These are phyloP conservation scores for Nakazawaea siamensis DNA, from an alignment of 805 yeast species.

Conservation along the genomic window DNA sequence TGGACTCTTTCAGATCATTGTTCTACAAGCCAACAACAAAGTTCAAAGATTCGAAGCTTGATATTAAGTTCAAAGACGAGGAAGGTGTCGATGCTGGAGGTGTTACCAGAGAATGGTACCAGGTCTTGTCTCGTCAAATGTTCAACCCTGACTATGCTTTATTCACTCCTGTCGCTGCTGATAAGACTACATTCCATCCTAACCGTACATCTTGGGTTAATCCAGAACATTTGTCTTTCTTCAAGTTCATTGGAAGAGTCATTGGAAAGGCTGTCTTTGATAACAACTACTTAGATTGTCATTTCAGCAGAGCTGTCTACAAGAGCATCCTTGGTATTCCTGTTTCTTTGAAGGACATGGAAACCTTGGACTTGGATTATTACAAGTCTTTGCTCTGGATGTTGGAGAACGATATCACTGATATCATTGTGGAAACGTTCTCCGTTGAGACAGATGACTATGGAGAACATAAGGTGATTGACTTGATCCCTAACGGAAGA, in stretches of 20 bases:
- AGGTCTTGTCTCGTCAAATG: conserved; percentile 88
- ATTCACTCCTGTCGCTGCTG: conserved; percentile 86
- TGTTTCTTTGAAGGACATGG: conserved; percentile 89
- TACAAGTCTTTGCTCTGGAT: conserved; percentile 93
- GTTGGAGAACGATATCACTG: conserved; percentile 94
- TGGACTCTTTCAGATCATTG: conserved; percentile 79
- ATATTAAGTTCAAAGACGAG: conserved; percentile 84
- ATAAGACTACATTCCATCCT: conserved; percentile 91
- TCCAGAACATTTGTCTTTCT: conserved; percentile 87
- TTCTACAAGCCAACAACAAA: conserved; percentile 74
- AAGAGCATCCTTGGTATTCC: conserved; percentile 73
- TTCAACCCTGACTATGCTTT: conserved; percentile 93
- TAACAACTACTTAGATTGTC: conserved; percentile 80
- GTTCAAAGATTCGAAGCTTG: conserved; percentile 63
- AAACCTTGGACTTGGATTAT: conserved; percentile 84
- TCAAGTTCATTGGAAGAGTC: conserved; percentile 88
- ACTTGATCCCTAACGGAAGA: conserved; percentile 75
- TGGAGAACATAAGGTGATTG: conserved; percentile 81
- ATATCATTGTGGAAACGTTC: conserved; percentile 88
- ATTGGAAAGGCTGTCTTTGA: conserved; percentile 94
- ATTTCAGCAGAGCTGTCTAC: conserved; percentile 91
- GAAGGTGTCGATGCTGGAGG: conserved; percentile 99
- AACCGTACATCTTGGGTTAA: conserved; percentile 87
- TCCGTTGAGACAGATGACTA: conserved; percentile 90
- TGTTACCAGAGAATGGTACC: conserved; percentile 95